Evolutionary conservation across 208 protist genomes (phyloP), one percentile per base, ranked within the genome.

Genomic region (Wallacemonas rigidus): DNA sequence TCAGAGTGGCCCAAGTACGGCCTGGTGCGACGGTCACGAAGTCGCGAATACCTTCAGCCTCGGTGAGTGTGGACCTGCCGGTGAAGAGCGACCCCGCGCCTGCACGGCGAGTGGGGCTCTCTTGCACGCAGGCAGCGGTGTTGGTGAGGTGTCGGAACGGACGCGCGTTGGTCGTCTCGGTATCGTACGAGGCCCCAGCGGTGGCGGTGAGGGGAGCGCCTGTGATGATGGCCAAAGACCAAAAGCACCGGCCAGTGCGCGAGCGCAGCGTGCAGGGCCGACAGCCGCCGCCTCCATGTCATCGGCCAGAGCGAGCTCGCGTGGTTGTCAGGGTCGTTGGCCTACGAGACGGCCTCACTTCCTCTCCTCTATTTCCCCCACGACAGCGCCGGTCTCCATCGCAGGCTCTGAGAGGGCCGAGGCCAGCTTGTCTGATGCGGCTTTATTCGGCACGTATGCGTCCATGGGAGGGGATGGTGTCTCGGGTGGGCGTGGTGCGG

Each of bases 171-270:
- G 26, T 26, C 26, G 26, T 26, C 26, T 26, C 26, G 26, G 26
- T 26, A 26, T 0, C 26, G 26, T 26, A 26, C 26, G 26, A 26
- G 26, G 26, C 26, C 26, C 26, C 26, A 26, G 26, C 26, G 26
- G 26, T 26, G 26, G 26, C 26, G 26, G 26, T 26, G 26, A 26
- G 26, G 26, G 26, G 0, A 26, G 26, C 26, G 26, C 26, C 26
- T 26, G 26, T 26, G 26, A 26, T 26, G 7, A 65, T 41, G 60
- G 41, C 44, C 41, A 65, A 41, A 65, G 41, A 14, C 60, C 60
- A 4, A 65, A 65, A 41, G 60, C 60, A 4, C 56, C 56, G 9
- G 38, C 56, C 26, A 62, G 56, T 38, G 56, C 56, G 56, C 56
- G 43, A n/a, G 45, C 8, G 8, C 45, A 12, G 45, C 45, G 45